Conservation (phyloP, 495 filamentous ascomycete species). For the Peziza echinospora region DNA sequence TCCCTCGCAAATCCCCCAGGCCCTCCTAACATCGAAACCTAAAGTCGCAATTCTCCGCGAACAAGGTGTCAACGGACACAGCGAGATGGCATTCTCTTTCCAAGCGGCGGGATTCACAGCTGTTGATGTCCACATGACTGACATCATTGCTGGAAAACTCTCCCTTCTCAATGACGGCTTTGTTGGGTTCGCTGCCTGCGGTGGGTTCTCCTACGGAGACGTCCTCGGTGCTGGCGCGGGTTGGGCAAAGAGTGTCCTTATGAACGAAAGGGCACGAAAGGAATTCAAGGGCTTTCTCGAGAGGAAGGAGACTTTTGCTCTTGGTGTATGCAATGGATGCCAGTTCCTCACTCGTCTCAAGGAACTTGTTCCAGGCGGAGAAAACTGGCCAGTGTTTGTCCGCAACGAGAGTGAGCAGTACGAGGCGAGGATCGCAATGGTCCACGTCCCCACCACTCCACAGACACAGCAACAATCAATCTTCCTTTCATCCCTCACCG, state of each 20-base stretch:
- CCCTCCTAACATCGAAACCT: constrained; percentile 44
- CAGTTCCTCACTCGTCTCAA: constrained; percentile 79
- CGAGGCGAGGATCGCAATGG: constrained; percentile 77
- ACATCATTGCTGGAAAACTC: constrained; percentile 54
- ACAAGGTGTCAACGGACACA: constrained; percentile 84
- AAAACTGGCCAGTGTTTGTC: constrained; percentile 72
- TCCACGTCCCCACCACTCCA: constrained; percentile 42
- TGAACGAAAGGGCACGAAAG: constrained; percentile 51
- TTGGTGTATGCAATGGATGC: constrained; percentile 95
- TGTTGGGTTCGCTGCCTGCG: constrained; percentile 75
- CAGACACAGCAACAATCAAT: constrained; percentile 41
- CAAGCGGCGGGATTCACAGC: constrained; percentile 73
- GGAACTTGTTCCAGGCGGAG: constrained; percentile 65
- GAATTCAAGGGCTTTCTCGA: constrained; percentile 76
- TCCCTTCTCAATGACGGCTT: constrained; percentile 67
- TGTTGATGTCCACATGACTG: constrained; percentile 92
- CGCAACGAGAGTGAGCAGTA: constrained; percentile 77
- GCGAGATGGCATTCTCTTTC: constrained; percentile 97
- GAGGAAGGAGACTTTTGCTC: constrained; percentile 68
- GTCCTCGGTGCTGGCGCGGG: constrained; percentile 86
- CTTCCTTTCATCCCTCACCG: constrained; percentile 82
- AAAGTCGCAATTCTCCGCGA: constrained; percentile 86
- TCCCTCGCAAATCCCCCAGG: constrained; percentile 46
- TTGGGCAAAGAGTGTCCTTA: constrained; percentile 86
- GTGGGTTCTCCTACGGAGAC: constrained; percentile 94